phyloP scores from a whole-genome alignment of 2,329 filamentous ascomycete genomes.

The Apiospora koreana region DNA sequence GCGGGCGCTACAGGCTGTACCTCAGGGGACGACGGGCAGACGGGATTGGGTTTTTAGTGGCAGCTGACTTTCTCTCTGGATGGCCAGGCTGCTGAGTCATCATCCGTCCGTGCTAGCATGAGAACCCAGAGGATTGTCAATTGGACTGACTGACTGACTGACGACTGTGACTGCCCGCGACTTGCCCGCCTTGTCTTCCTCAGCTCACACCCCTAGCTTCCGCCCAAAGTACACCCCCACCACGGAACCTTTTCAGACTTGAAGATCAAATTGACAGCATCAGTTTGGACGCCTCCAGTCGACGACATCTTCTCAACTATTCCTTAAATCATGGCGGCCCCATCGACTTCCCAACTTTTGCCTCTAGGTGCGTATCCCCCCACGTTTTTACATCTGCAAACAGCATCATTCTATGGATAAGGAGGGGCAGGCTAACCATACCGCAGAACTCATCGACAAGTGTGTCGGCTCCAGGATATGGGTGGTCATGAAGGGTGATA shows the following conservation, averaged over 20 bases:
- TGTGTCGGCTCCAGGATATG: slow-evolving; percentile 97
- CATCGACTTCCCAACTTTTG: slow-evolving; percentile 15
- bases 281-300: neutral
- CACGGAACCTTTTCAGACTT: slow-evolving; percentile 2
- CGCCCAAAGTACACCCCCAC: neutral
- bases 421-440: neutral
- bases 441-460: slow-evolving; percentile 92
- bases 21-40: neutral
- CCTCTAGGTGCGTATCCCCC: slow-evolving; percentile 14
- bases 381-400: neutral
- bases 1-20: no score
- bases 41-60: neutral
- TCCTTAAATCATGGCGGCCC: slow-evolving; percentile 15
- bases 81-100: slow-evolving; percentile 7
- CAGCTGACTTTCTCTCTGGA: no score
- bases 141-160: no score
- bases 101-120: neutral
- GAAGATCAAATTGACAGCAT: neutral
- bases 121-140: no score
- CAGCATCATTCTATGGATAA: neutral
- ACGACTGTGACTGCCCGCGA: neutral
- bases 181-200: neutral
- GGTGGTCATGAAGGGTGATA: slow-evolving; percentile 99
- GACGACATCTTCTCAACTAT: neutral
- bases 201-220: slow-evolving; percentile 8